Evolutionary conservation across 2,329 filamentous ascomycete species (phyloP).

Genomic region (Bertia moriformis): DNA sequence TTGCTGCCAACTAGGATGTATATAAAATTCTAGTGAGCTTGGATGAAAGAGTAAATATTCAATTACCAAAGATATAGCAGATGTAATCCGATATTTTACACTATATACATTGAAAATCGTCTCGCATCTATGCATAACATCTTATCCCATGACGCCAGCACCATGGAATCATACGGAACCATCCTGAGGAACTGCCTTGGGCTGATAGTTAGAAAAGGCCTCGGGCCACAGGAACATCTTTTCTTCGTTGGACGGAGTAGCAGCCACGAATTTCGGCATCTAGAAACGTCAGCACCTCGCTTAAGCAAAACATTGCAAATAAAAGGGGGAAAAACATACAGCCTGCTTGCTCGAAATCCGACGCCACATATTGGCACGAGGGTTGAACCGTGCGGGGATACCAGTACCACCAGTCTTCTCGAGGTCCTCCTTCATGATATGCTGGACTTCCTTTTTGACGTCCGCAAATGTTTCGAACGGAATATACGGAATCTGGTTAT

Average conservation of each 20-base stretch:
- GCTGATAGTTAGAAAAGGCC: conserved; percentile 31
- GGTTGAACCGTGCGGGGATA: conserved; percentile 47
- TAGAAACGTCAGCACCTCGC: conserved; percentile 3
- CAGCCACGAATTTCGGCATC: conserved; percentile 26
- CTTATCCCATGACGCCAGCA: not conserved
- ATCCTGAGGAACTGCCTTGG: conserved; percentile 9
- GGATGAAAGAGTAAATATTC: no score
- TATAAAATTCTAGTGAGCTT: no score
- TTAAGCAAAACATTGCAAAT: conserved; percentile 5
- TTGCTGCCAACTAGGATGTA: not conserved
- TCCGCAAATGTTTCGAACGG: conserved; percentile 54
- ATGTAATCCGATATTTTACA: no score
- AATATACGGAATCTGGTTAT: conserved; percentile 43
- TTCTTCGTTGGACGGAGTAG: conserved; percentile 39
- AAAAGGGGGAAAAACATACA: conserved; percentile 19
- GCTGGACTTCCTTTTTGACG: conserved; percentile 43
- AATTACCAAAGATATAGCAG: no score
- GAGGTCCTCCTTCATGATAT: conserved; percentile 42
- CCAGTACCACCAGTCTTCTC: conserved; percentile 44
- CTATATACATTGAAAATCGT: no score
- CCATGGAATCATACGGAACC: not conserved
- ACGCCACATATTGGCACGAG: conserved; percentile 54
- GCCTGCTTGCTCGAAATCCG: conserved; percentile 41
- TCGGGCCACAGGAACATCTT: conserved; percentile 51
- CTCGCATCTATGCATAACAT: no score